These are phyloP conservation scores for Basidiobolus meristosporus DNA, from an alignment of 371 early-diverging fungal genomes.

Conservation along the genomic window DNA sequence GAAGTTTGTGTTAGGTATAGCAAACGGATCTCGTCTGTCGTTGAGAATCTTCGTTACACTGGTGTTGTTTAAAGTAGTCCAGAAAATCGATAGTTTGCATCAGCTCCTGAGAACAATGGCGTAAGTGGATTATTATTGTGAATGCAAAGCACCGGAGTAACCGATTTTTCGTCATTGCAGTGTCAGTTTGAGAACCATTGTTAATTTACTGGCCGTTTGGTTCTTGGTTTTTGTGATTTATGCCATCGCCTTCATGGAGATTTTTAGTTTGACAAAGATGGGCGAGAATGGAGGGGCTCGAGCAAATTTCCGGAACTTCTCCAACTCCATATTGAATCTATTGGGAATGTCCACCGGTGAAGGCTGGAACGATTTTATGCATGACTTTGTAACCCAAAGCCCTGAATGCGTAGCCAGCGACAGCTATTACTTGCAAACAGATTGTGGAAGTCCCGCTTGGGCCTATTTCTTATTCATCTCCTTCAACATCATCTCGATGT, in stretches of 20 bases:
- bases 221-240: constrained; percentile 40
- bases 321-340: constrained; percentile 31
- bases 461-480: constrained; percentile 38
- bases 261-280: constrained; percentile 42
- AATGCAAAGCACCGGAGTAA: too few relatives aligned
- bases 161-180: constrained; percentile 34
- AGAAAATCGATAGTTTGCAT: constrained; percentile 36
- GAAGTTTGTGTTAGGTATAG: too few relatives aligned
- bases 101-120: constrained; percentile 39
- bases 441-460: constrained; percentile 42
- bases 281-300: constrained; percentile 27
- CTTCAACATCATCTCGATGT: constrained; percentile 57
- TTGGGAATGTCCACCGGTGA: constrained; percentile 49
- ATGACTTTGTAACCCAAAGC: constrained; percentile 33
- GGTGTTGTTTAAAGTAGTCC: constrained; percentile 31
- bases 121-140: too few relatives aligned
- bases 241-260: constrained; percentile 48
- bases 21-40: too few relatives aligned
- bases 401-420: constrained; percentile 37
- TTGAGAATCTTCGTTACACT: constrained; percentile 12
- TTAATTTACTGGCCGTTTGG: constrained; percentile 46
- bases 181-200: constrained; percentile 33
- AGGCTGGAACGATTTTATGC: constrained; percentile 54
- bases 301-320: constrained; percentile 37
- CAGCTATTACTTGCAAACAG: constrained; percentile 26